Conservation (phyloP, 805 yeast species). For the Teunomyces gatunensis region DNA sequence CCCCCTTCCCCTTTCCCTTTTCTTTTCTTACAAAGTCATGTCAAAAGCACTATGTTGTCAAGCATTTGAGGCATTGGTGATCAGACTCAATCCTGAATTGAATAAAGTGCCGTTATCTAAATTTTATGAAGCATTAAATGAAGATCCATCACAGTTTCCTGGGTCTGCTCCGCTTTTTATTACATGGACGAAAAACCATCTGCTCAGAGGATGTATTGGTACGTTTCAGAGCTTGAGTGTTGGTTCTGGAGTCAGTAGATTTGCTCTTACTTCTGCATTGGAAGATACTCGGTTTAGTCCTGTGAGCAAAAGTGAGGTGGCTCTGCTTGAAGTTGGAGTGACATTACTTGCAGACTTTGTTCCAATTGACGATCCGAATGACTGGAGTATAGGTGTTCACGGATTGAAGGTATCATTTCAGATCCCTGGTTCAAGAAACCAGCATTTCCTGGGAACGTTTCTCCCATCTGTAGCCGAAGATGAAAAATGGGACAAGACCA, state of each 20-base stretch:
- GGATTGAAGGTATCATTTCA: slow-evolving; percentile 67
- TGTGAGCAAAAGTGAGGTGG: slow-evolving; percentile 53
- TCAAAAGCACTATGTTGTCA: slow-evolving; percentile 36
- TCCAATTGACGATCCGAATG: slow-evolving; percentile 47
- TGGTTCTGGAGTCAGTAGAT: slow-evolving; percentile 57
- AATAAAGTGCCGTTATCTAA: slow-evolving; percentile 12
- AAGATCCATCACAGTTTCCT: slow-evolving; percentile 15
- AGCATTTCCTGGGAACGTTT: slow-evolving; percentile 68
- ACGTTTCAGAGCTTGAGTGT: slow-evolving; percentile 63
- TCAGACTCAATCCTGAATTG: slow-evolving; percentile 15
- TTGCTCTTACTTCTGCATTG: slow-evolving; percentile 62
- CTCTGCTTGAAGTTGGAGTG: slow-evolving; percentile 53
- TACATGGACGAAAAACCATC: slow-evolving; percentile 68
- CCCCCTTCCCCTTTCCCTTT: background rate
- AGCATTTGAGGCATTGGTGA: slow-evolving; percentile 35
- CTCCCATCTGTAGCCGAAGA: slow-evolving; percentile 89
- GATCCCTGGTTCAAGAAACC: slow-evolving; percentile 23
- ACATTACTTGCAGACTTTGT: slow-evolving; percentile 64
- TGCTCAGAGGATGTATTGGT: slow-evolving; percentile 90
- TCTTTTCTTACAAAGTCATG: slow-evolving; percentile 18
- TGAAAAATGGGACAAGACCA: slow-evolving; percentile 73
- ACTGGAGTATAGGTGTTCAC: slow-evolving; percentile 82
- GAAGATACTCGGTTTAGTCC: slow-evolving; percentile 79
- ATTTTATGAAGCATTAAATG: slow-evolving; percentile 12
- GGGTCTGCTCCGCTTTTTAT: slow-evolving; percentile 66